Conservation (phyloP, 2,329 filamentous ascomycete species). For the Sordariomycetes sp. region DNA sequence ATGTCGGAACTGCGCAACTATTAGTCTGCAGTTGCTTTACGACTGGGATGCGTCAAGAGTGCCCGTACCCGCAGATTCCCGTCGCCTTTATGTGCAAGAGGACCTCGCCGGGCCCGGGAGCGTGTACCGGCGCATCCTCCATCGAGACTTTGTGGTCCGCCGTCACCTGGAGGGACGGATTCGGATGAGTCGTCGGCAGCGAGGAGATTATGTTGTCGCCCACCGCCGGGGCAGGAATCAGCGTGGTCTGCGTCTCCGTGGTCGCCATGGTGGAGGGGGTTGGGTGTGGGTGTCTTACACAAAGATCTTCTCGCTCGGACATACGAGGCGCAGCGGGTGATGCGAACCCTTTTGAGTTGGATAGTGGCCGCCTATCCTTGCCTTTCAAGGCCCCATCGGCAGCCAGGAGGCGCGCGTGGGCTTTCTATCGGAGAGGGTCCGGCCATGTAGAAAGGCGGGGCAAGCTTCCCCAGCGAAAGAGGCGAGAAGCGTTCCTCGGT, state of each 20-base stretch:
- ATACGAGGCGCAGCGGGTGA: too few relatives aligned
- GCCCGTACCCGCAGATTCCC: constrained; percentile 45
- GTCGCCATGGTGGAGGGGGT: not conserved
- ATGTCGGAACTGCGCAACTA: constrained; percentile 41
- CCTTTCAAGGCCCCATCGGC: too few relatives aligned
- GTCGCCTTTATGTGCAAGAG: constrained; percentile 49
- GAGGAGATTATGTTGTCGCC: too few relatives aligned
- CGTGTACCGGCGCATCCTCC: constrained; percentile 41
- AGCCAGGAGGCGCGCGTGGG: too few relatives aligned
- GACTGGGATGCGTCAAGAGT: not conserved
- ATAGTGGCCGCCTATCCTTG: too few relatives aligned
- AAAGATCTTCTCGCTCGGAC: too few relatives aligned
- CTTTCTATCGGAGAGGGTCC: too few relatives aligned
- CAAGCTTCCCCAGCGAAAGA: not conserved
- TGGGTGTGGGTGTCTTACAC: too few relatives aligned
- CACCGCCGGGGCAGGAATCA: not conserved
- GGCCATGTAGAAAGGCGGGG: not conserved
- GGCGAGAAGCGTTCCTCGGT: not conserved
- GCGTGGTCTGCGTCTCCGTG: not conserved
- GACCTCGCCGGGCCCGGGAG: constrained; percentile 38
- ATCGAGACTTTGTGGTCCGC: constrained; percentile 44
- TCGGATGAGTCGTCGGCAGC: constrained; percentile 12
- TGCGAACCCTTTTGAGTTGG: too few relatives aligned
- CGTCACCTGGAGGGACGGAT: constrained; percentile 45
- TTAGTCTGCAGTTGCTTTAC: not conserved